Evolutionary conservation across 1,284 basidiomycete species (phyloP).

Genomic region (Phaffia rhodozyma): DNA sequence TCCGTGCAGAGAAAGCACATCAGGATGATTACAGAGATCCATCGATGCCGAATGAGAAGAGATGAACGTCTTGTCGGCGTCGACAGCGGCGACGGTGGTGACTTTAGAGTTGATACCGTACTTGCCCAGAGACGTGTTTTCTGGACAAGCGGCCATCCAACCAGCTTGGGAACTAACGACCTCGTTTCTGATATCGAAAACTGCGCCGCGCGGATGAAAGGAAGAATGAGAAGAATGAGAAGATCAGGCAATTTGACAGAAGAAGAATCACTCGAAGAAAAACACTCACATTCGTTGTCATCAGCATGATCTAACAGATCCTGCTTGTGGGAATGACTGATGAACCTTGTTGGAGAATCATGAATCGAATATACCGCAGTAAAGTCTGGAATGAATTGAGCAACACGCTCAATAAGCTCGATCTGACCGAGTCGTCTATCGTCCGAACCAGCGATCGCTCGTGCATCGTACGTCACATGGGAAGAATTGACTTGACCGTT

Average conservation of each 20-base stretch:
- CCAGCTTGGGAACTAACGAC: too few relatives aligned
- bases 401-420: not conserved
- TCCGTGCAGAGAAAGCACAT: constrained; percentile 25
- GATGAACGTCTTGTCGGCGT: constrained; percentile 27
- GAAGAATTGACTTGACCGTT: constrained; percentile 1
- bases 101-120: too few relatives aligned
- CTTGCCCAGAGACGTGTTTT: too few relatives aligned
- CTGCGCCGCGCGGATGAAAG: too few relatives aligned
- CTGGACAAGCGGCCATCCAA: too few relatives aligned
- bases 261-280: too few relatives aligned
- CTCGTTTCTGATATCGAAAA: too few relatives aligned
- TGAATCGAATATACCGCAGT: not conserved
- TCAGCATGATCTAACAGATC: too few relatives aligned
- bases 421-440: not conserved
- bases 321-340: not conserved
- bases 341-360: constrained; percentile 8
- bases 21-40: constrained; percentile 30
- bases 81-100: too few relatives aligned
- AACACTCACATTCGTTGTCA: too few relatives aligned
- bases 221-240: too few relatives aligned
- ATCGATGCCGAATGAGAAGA: constrained; percentile 23
- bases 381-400: not conserved
- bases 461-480: constrained; percentile 2
- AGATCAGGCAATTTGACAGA: too few relatives aligned
- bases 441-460: not conserved